Evolutionary conservation across 2,329 filamentous ascomycete species (phyloP), one percentile per base, ranked within the genome.

Genomic region (Sporothrix brunneoviolacea): DNA sequence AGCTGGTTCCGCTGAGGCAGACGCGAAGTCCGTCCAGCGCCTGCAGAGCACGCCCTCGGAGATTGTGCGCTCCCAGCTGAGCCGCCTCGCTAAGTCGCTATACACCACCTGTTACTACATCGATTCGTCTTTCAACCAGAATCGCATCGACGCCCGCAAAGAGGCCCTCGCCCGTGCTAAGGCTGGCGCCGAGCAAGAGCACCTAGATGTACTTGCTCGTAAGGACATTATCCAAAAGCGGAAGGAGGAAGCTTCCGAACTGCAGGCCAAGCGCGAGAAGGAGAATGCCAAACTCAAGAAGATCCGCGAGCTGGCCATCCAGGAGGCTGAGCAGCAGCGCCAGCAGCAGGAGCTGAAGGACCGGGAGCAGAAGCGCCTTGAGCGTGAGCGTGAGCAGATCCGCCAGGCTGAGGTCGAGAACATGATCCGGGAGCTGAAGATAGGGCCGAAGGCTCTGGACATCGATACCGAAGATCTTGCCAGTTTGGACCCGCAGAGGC

Each of bases 11-110:
- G 88, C 91, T 41, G 93, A 97, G 71, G 80, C 76, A 57, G 91
- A 96, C 64, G 77, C 80, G 50, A 84, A 86, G 62, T 86, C 87
- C 45, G 88, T 97, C 33, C 93, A 98, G 74, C 87, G 91, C 61
- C 83, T 98, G 42, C 93, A 98, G 75, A 95, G 89, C 75, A 98
- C 93, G 2, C 93, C 93, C 36, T 91, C 93, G 7, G 93, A 98
- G 71, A 98, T 98, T 68, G 90, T 96, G 54, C 88, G 93, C 59
- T 90, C 91, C 47, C 91, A 97, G 70, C 82, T 98, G 52, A 89
- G 88, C 53, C 89, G 93, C 50, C 79, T 98, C 51, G 88, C 91
- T 50, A 95, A 91, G 73, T 85, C 89, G 32, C 81, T 98, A 7
- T 94, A 89, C 70, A 83, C 94, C 50, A 94, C 93, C 22, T 95